Base-by-base conservation (phyloP, 805 yeast species). In the Starmerella stellata region DNA sequence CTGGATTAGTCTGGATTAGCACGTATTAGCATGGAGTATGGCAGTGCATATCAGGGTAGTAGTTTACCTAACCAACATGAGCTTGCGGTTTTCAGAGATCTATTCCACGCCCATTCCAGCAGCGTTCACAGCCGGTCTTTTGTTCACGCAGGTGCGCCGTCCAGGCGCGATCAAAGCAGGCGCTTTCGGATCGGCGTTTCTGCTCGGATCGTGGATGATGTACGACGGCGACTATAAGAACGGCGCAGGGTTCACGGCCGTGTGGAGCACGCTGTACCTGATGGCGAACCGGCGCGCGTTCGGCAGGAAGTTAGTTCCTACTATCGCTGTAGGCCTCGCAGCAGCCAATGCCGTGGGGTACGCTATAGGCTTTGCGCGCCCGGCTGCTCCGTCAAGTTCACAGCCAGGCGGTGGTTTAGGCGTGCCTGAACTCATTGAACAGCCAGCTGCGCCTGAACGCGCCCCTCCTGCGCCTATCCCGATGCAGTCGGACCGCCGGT, bases 191-290 rank as follows among this genome's bases (percentile, higher is more conserved):
- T 48, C 46, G 1, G 52, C 52, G 14, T 49, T 40, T 17, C 52
- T 46, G n/a, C 38, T 47, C 17, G 55, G 55, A 17, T 39, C 55
- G 11, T 47, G 24, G 35, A 51, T 51, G 52, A 50, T 51, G 44
- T 25, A 39, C 33, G 55, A 51, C 41, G 52, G 52, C 30, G 55
- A 51, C 43, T 44, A 44, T 33, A 45, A 48, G 29, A 50, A 51
- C 33, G 55, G 53, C 15, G 43, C 55, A 5, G 55, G 55, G 4
- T 51, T 49, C 39, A 42, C 44, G 2, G 40, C 52, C 3, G 51
- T 50, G 17, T 50, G 54, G 54, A 44, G 52, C 13, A 39, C 47
- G 18, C 43, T 50, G 14, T 49, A 49, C 38, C 29, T 42, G 3
- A 31, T 48, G 45, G 50, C 50, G n/a, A 45, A 50, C 33, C 49